Evolutionary conservation across 345 rosid genomes (phyloP).

Genomic region (Moricandia moricandioides): DNA sequence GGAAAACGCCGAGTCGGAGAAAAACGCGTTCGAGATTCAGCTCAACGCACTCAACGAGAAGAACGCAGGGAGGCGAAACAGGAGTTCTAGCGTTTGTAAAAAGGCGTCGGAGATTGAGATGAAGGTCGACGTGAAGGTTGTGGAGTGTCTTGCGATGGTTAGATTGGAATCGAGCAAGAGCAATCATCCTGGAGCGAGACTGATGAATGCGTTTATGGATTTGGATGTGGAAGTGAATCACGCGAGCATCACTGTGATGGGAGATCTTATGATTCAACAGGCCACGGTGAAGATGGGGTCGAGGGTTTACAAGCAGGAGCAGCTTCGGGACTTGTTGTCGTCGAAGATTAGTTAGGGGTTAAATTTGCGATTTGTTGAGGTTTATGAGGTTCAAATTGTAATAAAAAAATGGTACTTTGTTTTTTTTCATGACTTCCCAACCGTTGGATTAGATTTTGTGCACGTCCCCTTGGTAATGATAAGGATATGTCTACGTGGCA

Average conservation of each 20-base stretch:
- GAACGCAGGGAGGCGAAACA: constrained; percentile 17
- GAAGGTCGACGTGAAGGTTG: constrained; percentile 51
- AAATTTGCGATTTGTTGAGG: not conserved
- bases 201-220: constrained; percentile 56
- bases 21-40: not conserved
- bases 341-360: not conserved
- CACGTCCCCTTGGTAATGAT: not conserved
- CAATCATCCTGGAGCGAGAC: constrained; percentile 50
- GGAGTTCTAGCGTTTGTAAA: not conserved
- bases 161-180: constrained; percentile 59
- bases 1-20: not conserved
- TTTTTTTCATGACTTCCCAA: not conserved
- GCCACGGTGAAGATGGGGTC: constrained; percentile 30
- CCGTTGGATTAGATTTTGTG: not conserved
- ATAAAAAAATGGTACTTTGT: not conserved
- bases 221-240: constrained; percentile 59
- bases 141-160: constrained; percentile 60
- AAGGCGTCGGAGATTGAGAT: not conserved
- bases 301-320: constrained; percentile 26
- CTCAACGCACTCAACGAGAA: constrained; percentile 15
- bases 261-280: constrained; percentile 68
- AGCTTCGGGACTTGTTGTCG: not conserved
- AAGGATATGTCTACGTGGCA: not conserved
- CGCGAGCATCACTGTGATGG: constrained; percentile 56
- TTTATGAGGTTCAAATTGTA: not conserved